Percentiles rank a stretch among this genome's conserved stretches.
Conservation (phyloP, 495 filamentous ascomycete species). For the Chlorociboria aeruginascens region DNA sequence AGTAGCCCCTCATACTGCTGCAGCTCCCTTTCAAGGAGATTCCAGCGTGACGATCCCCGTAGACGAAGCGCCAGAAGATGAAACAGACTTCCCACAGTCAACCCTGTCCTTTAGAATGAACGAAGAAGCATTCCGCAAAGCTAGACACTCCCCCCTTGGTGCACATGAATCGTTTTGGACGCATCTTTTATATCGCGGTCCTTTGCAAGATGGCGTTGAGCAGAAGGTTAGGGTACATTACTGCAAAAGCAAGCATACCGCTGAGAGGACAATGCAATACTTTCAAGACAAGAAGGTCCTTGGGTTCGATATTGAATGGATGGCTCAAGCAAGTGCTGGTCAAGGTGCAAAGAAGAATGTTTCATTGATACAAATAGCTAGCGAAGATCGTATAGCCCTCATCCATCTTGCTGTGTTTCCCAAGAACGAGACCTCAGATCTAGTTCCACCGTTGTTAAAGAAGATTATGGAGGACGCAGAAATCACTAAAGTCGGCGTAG, state of each 20-base stretch:
- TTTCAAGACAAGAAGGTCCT: constrained; percentile 60
- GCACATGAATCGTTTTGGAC: constrained; percentile 49
- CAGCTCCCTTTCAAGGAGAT: neutral
- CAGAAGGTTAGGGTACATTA: constrained; percentile 47
- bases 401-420: constrained; percentile 62
- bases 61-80: constrained; percentile 1
- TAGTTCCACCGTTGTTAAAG: constrained; percentile 60
- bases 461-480: constrained; percentile 56
- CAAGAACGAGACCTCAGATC: constrained; percentile 31
- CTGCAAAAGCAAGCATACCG: constrained; percentile 50
- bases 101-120: constrained; percentile 27
- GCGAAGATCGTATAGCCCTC: constrained; percentile 62
- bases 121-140: constrained; percentile 30
- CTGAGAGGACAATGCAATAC: constrained; percentile 51
- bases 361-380: constrained; percentile 71
- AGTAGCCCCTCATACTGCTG: neutral
- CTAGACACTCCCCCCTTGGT: constrained; percentile 27
- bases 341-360: constrained; percentile 50
- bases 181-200: constrained; percentile 47
- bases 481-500: constrained; percentile 69
- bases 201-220: constrained; percentile 18
- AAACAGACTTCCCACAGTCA: constrained; percentile 9
- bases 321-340: constrained; percentile 30
- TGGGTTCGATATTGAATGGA: constrained; percentile 86
- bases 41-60: neutral